Evolutionary conservation across 306 rosid genomes (phyloP).

Genomic region (Lagenaria siceraria): DNA sequence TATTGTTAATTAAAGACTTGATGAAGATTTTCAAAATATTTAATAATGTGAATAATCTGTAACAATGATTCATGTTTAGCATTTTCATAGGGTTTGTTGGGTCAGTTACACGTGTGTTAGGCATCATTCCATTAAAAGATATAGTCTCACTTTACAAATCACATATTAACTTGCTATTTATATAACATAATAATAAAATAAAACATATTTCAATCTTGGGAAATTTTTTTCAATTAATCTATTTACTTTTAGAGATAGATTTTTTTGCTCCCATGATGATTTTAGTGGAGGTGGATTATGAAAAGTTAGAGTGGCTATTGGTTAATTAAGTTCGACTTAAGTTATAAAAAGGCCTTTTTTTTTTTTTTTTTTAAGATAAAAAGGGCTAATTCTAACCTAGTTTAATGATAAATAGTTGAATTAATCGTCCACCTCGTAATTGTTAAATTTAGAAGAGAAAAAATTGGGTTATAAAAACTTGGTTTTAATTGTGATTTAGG

Average conservation of each 20-base stretch:
- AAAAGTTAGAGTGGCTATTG: not conserved
- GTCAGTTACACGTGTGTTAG: constrained; percentile 21
- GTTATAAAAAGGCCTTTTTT: too few species aligned
- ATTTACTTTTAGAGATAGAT: not conserved
- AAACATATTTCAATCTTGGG: not conserved
- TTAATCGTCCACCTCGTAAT: too few species aligned
- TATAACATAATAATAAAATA: not conserved
- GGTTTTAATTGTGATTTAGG: too few species aligned
- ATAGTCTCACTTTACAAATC: not conserved
- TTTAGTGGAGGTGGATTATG: not conserved
- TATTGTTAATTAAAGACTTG: not conserved
- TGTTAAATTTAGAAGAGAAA: too few species aligned
- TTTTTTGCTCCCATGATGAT: not conserved
- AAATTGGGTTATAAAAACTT: too few species aligned
- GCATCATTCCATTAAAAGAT: constrained; percentile 21
- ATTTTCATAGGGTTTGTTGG: constrained; percentile 15
- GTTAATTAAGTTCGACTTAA: too few species aligned
- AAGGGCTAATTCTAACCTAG: too few species aligned
- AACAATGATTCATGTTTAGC: constrained; percentile 5
- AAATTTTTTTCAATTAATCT: not conserved
- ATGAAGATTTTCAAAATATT: not conserved
- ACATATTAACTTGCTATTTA: not conserved
- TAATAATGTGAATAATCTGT: not conserved
- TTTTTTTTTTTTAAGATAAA: too few species aligned
- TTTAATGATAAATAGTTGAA: too few species aligned